These are phyloP conservation scores for Liriodendron chinense DNA, from an alignment of 164 flowering plant species.

Conservation along the genomic window DNA sequence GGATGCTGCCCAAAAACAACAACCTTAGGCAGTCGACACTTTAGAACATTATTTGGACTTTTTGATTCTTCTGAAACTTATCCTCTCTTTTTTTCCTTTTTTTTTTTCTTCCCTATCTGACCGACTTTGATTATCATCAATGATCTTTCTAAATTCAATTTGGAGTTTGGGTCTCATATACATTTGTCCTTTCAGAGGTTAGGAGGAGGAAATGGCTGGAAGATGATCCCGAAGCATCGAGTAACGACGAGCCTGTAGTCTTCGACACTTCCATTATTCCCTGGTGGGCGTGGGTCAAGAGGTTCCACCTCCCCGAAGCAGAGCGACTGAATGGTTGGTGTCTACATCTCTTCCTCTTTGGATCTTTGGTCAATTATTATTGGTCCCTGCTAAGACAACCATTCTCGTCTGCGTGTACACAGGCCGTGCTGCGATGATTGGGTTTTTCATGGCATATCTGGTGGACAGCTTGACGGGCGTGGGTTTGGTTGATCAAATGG, in stretches of 20 bases:
- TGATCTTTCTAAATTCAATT: too few species aligned
- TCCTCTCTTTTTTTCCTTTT: too few species aligned
- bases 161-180: not conserved
- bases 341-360: not conserved
- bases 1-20: too few species aligned
- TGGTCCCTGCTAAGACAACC: not conserved
- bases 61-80: too few species aligned
- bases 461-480: conserved; percentile 97
- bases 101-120: too few species aligned
- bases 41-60: too few species aligned
- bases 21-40: too few species aligned
- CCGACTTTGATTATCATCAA: too few species aligned
- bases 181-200: conserved; percentile 55
- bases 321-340: conserved; percentile 85
- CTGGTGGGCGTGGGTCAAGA: conserved; percentile 99
- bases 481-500: conserved; percentile 94
- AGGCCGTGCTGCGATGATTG: conserved; percentile 98
- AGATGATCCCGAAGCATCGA: conserved; percentile 79
- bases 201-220: conserved; percentile 91
- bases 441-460: conserved; percentile 97
- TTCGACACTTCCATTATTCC: conserved; percentile 95
- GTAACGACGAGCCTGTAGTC: conserved; percentile 73
- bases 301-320: conserved; percentile 98
- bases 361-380: conserved; percentile 1
- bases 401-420: conserved; percentile 6